A percentile compares a stretch with the other conserved stretches of the same genome.
Conservation (phyloP, 2,329 filamentous ascomycete species). For the Rutstroemia sydowiana region DNA sequence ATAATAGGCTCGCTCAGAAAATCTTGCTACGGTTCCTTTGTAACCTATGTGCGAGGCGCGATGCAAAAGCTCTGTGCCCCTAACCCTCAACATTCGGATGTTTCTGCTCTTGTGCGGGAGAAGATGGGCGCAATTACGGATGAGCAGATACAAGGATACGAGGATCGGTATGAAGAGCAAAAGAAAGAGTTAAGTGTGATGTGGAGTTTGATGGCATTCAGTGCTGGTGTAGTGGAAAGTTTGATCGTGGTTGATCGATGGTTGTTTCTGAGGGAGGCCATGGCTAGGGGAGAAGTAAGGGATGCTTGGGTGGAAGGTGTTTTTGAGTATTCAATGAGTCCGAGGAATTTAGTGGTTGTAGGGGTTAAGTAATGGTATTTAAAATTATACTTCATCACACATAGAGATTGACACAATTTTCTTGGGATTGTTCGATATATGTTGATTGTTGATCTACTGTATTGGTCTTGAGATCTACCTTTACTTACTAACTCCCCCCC, state of each 20-base stretch:
- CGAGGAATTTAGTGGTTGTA: constrained; percentile 86
- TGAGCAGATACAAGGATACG: constrained; percentile 67
- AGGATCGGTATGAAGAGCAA: constrained; percentile 51
- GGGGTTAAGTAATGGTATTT: constrained; percentile 57
- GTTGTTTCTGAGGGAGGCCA: constrained; percentile 76
- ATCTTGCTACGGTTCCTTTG: constrained; percentile 67
- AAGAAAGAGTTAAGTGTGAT: constrained; percentile 79
- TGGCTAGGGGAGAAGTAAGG: constrained; percentile 58
- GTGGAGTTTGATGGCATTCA: constrained; percentile 96
- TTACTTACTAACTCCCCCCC: not conserved
- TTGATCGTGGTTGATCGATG: constrained; percentile 87
- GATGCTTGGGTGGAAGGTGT: constrained; percentile 88
- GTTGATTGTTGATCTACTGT: not conserved
- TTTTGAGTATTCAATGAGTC: constrained; percentile 81
- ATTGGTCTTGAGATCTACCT: not conserved
- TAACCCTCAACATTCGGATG: constrained; percentile 28
- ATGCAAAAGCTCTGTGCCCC: constrained; percentile 58
- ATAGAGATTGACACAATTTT: no score
- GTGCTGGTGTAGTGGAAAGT: constrained; percentile 80
- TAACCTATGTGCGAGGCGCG: constrained; percentile 72
- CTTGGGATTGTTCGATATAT: not conserved
- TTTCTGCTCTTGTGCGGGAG: constrained; percentile 53
- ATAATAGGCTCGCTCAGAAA: constrained; percentile 84
- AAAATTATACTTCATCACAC: not conserved
- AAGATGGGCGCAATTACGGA: constrained; percentile 65